These are phyloP conservation scores for Aspergillus cejpii DNA, from an alignment of 2,329 filamentous ascomycete genomes.

Conservation along the genomic window DNA sequence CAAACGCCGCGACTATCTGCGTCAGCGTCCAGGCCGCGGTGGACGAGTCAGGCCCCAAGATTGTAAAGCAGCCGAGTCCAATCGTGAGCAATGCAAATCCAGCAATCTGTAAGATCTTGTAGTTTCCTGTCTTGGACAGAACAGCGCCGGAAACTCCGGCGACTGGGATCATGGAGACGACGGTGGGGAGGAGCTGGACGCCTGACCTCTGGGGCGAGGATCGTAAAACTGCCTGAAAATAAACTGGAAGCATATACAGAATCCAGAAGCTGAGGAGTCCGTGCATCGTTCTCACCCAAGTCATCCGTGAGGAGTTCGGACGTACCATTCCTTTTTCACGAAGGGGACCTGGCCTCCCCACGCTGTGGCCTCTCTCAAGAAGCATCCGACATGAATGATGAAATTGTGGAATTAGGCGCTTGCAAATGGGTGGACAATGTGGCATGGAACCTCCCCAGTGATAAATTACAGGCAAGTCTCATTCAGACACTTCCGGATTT, in stretches of 20 bases:
- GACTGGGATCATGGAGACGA: conserved; percentile 13
- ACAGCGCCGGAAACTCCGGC: conserved; percentile 20
- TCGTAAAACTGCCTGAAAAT: conserved; percentile 38
- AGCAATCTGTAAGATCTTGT: conserved; percentile 29
- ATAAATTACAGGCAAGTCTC: conserved; percentile 3
- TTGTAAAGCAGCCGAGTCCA: conserved; percentile 39
- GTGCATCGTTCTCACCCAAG: conserved; percentile 19
- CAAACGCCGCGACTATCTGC: conserved; percentile 39
- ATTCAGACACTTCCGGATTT: conserved; percentile 3
- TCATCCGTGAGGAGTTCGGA: background rate
- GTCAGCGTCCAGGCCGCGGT: conserved; percentile 40
- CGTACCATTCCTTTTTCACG: conserved; percentile 13
- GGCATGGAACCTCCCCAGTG: background rate
- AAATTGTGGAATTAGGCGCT: background rate
- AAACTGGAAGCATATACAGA: conserved; percentile 40
- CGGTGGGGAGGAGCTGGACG: conserved; percentile 16
- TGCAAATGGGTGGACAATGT: background rate
- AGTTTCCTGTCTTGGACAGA: conserved; percentile 23
- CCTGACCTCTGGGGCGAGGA: conserved; percentile 26
- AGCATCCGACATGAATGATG: conserved; percentile 14
- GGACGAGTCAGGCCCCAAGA: conserved; percentile 36
- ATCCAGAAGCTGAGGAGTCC: conserved; percentile 31
- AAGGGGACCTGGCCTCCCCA: conserved; percentile 33
- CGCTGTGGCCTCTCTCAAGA: conserved; percentile 35
- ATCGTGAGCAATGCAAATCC: conserved; percentile 38